Base-by-base conservation (phyloP, 164 flowering plant species). In the Kalanchoe fedtschenkoi region DNA sequence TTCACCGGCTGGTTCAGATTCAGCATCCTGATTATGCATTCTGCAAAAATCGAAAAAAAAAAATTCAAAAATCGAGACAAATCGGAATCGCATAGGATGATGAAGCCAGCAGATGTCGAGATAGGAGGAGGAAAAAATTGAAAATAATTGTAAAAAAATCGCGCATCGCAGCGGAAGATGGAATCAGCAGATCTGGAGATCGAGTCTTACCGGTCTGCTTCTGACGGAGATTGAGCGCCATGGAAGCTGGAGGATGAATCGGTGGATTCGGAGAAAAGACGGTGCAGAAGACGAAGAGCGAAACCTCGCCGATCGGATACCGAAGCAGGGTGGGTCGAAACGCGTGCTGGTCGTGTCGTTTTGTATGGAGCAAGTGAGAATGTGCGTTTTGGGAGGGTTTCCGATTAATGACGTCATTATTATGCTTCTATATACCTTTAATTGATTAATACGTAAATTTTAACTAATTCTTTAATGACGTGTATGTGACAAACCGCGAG, bases 211-310 rank as follows among this genome's bases (percentile, higher is more conserved):
- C 86, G 10, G 96, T 83, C 72, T 92, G 96, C 61, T 85, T 89
- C 61, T 82, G 95, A 3, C 98, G 96, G 43, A 89, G 96, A 77
- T 87, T 84, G 66, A 92, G 86, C 64, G 95, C 84, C 96, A 89
- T 89, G 29, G 71, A 41, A 39, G 59, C 29, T 33, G 19, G 34
- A 37, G 24, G 26, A 7, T 2, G 39, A n/a, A n/a, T 37, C 39
- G 39, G 39, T 26, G 56, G 6, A 24, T 47, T 51, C 55, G 32
- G 56, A 51, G 32, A 51, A 29, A 47, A 43, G 3, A 43, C 19
- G 54, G 8, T 22, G 38, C 47, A 7, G 51, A 51, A 44, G 28
- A 33, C 4, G 17, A 39, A 30, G 35, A 29, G 9, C 14, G 21
- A 19, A 6, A 13, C n/a, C 38, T 37, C 28, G 39, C 39, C 39